phyloP scores from a whole-genome alignment of 2,329 filamentous ascomycete genomes.

The Septoria petroselini region DNA sequence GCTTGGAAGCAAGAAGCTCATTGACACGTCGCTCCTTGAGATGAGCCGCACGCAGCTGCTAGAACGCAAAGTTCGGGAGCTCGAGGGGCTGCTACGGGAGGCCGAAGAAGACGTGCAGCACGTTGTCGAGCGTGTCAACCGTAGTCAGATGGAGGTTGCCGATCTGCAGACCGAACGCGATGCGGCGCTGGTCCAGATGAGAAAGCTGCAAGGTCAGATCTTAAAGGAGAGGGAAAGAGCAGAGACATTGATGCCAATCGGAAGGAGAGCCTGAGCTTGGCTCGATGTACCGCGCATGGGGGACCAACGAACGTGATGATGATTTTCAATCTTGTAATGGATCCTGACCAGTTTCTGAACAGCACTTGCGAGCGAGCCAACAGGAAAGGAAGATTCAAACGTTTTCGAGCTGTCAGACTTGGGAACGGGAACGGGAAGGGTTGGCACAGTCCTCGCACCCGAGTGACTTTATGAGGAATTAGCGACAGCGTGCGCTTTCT shows the following conservation, averaged over 20 bases:
- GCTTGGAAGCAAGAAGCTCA: slow-evolving; percentile 58
- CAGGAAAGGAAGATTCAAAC: no score
- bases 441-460: background rate
- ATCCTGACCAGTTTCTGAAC: no score
- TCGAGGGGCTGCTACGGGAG: slow-evolving; percentile 75
- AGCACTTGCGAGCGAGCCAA: no score
- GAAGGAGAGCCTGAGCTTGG: background rate
- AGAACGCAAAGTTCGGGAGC: slow-evolving; percentile 73
- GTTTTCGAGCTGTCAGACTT: background rate
- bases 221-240: slow-evolving; percentile 61
- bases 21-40: slow-evolving; percentile 54
- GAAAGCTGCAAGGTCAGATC: slow-evolving; percentile 65
- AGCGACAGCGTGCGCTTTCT: background rate
- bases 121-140: slow-evolving; percentile 77
- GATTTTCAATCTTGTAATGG: no score
- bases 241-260: slow-evolving; percentile 39
- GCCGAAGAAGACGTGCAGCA: slow-evolving; percentile 80
- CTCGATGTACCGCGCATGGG: background rate
- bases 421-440: background rate
- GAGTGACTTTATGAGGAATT: background rate
- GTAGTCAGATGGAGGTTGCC: slow-evolving; percentile 77
- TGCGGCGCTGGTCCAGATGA: slow-evolving; percentile 68
- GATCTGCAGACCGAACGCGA: slow-evolving; percentile 73
- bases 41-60: slow-evolving; percentile 71
- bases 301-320: no score